Base-by-base conservation (phyloP, 495 filamentous ascomycete genomes). In the Sabuloglossum arenarium region DNA sequence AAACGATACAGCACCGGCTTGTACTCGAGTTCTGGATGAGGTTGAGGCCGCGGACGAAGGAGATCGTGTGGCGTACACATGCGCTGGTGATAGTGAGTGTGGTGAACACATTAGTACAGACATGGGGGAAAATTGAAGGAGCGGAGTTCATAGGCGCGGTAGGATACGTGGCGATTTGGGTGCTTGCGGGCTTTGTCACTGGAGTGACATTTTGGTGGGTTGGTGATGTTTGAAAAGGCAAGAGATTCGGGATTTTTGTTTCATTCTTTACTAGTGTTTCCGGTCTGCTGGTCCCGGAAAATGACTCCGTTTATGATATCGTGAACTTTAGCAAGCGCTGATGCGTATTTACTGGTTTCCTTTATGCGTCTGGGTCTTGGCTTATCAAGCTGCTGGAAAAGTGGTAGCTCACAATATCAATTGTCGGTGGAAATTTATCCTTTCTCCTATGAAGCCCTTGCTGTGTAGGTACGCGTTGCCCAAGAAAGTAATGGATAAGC, bases 91-190 rank as follows among this genome's bases (percentile, higher is more conserved):
- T 73, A 0, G 68, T 77, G 28, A 71, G 75, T 16, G 72, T 74
- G 10, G 64, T 73, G 28, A 80, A 85, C 59, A 88, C 85, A 0
- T 75, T 78, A 53, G 63, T 88, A 30, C 78, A 81, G 60, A 74
- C 78, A 0, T 75, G 73, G 24, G 66, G 76, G 28, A 81, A 75
- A 0, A 64, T 93, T 24, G 69, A 75, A n/a, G 79, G 84, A 19
- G 77, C 83, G 9, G 82, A 85, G 59, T 60, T 77, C 1, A 64
- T 69, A 6, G 88, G 88, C 27, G 82, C 85, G 0, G 69, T 67
- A 11, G 79, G 74, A 0, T 94, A 84, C 73, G 79, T 83, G 1
- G 69, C 69, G 12, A 69, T 88, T 14, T 94, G 85, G 85, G 76
- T 75, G 43, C 56, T 75, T 14, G 81, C 82, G 0, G 74, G 75